These are phyloP conservation scores for Rutstroemia sp. DNA, from an alignment of 2,329 filamentous ascomycete genomes.

Conservation along the genomic window DNA sequence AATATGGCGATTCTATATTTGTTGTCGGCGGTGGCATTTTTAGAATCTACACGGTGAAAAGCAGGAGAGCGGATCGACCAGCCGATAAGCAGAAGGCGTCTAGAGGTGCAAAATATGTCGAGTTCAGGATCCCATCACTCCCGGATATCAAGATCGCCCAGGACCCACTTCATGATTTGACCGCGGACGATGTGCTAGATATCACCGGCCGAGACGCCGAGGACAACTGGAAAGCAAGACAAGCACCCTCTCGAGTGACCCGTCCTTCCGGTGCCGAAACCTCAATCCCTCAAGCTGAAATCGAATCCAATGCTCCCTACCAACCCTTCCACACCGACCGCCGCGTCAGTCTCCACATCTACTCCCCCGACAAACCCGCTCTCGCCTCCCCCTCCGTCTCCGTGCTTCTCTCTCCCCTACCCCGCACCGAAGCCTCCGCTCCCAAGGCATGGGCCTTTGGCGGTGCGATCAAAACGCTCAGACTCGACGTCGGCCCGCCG, in stretches of 20 bases:
- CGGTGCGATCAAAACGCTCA: slow-evolving; percentile 41
- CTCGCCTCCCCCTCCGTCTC: slow-evolving; percentile 22
- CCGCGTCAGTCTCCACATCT: slow-evolving; percentile 71
- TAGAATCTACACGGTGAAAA: slow-evolving; percentile 46
- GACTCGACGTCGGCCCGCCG: slow-evolving; percentile 45
- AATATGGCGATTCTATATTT: slow-evolving; percentile 54
- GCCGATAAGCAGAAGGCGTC: slow-evolving; percentile 50
- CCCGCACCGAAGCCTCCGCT: slow-evolving; percentile 9
- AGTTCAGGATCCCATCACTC: slow-evolving; percentile 58
- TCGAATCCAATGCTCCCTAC: slow-evolving; percentile 91
- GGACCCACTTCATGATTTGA: slow-evolving; percentile 47
- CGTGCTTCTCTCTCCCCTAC: slow-evolving; percentile 21
- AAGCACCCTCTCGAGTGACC: slow-evolving; percentile 29
- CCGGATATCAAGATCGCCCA: slow-evolving; percentile 52
- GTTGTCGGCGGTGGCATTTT: slow-evolving; percentile 60
- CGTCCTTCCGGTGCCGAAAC: slow-evolving; percentile 42
- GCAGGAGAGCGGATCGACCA: slow-evolving; percentile 43
- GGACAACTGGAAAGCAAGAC: slow-evolving; percentile 31
- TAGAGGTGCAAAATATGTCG: slow-evolving; percentile 32
- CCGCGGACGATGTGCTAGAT: slow-evolving; percentile 33
- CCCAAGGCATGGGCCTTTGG: slow-evolving; percentile 52
- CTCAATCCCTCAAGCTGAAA: slow-evolving; percentile 71
- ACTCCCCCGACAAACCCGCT: slow-evolving; percentile 29
- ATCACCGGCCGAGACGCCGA: slow-evolving; percentile 23
- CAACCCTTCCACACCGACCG: slow-evolving; percentile 93